Evolutionary conservation across 1,284 basidiomycete genomes (phyloP).

Genomic region (Pterulicium gracile): DNA sequence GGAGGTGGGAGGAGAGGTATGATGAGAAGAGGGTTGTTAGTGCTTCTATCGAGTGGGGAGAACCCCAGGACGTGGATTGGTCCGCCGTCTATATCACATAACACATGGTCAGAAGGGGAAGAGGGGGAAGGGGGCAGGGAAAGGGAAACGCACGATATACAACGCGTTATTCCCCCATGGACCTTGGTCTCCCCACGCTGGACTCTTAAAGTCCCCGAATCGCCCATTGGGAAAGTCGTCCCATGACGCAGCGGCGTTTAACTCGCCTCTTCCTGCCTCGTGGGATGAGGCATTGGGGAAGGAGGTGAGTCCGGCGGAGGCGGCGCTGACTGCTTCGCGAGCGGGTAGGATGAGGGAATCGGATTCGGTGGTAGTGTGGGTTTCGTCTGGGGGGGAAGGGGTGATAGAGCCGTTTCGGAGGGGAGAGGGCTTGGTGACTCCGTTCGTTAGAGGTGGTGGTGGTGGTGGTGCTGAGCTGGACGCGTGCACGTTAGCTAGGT

Average conservation of each 20-base stretch:
- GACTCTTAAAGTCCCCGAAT: slow-evolving; percentile 97
- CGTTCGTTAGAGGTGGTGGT: too few relatives aligned
- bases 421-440: too few relatives aligned
- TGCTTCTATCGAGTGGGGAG: slow-evolving; percentile 60
- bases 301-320: slow-evolving; percentile 37
- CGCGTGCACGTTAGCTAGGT: slow-evolving; percentile 1
- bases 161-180: slow-evolving; percentile 59
- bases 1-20: slow-evolving; percentile 63
- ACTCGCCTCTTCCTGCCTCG: slow-evolving; percentile 58
- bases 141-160: slow-evolving; percentile 26
- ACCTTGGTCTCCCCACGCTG: slow-evolving; percentile 81
- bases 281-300: slow-evolving; percentile 25
- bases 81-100: slow-evolving; percentile 40
- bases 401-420: too few relatives aligned
- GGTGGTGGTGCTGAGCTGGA: too few relatives aligned
- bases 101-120: neutral
- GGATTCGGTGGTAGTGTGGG: slow-evolving; percentile 14
- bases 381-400: neutral
- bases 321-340: slow-evolving; percentile 44
- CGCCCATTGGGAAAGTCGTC: slow-evolving; percentile 99
- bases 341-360: slow-evolving; percentile 47
- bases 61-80: slow-evolving; percentile 72
- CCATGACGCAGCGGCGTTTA: slow-evolving; percentile 76
- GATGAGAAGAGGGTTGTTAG: slow-evolving; percentile 74
- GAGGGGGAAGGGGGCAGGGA: neutral